Evolutionary conservation across 179 eudicot genomes (phyloP), one percentile per base, ranked within the genome.

Genomic region (Heliamphora pulchella): DNA sequence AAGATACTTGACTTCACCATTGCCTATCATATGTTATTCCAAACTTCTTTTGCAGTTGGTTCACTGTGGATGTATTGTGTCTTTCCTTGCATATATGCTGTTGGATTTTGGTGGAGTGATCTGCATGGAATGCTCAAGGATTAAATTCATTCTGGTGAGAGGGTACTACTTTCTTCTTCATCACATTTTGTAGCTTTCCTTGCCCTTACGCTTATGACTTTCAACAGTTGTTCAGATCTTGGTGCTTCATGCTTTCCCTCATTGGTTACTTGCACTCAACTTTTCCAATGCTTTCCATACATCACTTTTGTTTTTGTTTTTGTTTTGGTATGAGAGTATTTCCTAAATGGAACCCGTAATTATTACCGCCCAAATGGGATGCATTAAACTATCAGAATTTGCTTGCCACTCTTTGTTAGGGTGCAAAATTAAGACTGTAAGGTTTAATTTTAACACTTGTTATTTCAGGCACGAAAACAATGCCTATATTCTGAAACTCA

Each of bases 21-120:
- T 17, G 51, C 51, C 20, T 8, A 39, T 66, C 5, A 11, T 41
- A 57, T 68, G 4, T 18, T 61, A 48, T 59, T 73, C 58, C 46
- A 54, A 17, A 18, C 53, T 44, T 54, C 13, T 54, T 17, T 75
- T 79, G 83, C 87, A 88, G 90, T 61, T 80, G 59, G 75, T 88
- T 80, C 90, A 88, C 79, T 88, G 90, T 78, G 90, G 90, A 53
- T 88, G 90, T 67, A 80, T 88, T 41, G 87, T 81, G 39, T 86
- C 90, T 72, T 86, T 82, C 74, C 71, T 73, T 70, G 77, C 84
- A 15, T 86, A 72, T 78, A 79, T 83, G 83, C 83, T 86, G 48
- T 64, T 81, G 82, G 90, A 88, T 78, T 81, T 84, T 62, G 87
- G 90, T 65, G 90, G 90, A 73, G 81, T 88, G 3, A 81, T 83